A percentile compares a stretch with the other conserved stretches of the same genome.
phyloP scores from a whole-genome alignment of 192 early-diverging fungal species.

The Coemansia sp. region DNA sequence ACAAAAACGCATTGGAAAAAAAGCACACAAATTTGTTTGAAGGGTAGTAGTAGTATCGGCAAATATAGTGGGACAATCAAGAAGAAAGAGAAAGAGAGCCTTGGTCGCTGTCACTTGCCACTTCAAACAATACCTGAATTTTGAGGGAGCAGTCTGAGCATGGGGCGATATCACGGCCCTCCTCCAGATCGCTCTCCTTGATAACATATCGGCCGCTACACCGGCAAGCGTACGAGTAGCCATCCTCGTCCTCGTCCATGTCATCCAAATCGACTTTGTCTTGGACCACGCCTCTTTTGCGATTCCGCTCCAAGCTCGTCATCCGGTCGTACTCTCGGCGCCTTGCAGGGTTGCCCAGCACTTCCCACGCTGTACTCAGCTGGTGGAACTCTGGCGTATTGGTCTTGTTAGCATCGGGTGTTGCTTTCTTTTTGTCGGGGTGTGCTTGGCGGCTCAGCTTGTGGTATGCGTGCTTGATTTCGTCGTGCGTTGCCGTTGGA shows the following conservation, averaged over 20 bases:
- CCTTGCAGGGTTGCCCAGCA: slow-evolving; percentile 17
- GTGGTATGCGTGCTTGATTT: slow-evolving; percentile 46
- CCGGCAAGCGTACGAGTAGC: slow-evolving; percentile 60
- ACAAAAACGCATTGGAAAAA: neutral
- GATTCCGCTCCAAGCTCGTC: slow-evolving; percentile 6
- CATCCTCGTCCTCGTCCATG: slow-evolving; percentile 61
- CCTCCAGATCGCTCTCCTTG: slow-evolving; percentile 63
- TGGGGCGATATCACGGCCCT: slow-evolving; percentile 59
- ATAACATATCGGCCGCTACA: slow-evolving; percentile 66
- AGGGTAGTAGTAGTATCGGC: neutral
- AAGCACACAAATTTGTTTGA: neutral
- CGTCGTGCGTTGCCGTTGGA: slow-evolving; percentile 15
- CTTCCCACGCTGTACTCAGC: slow-evolving; percentile 44
- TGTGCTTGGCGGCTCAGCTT: slow-evolving; percentile 30
- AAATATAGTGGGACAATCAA: neutral
- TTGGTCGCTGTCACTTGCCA: slow-evolving; percentile 23
- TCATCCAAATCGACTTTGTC: slow-evolving; percentile 79
- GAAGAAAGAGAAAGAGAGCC: neutral
- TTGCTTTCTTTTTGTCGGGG: slow-evolving; percentile 28
- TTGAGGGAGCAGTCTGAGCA: slow-evolving; percentile 71
- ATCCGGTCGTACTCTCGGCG: slow-evolving; percentile 35
- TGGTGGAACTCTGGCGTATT: slow-evolving; percentile 27
- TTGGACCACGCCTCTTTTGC: slow-evolving; percentile 58
- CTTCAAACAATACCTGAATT: slow-evolving; percentile 67
- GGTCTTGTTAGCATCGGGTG: neutral